Evolutionary conservation across 495 filamentous ascomycete species (phyloP), one percentile per base, ranked within the genome.

Genomic region (Xylaria palmicola): DNA sequence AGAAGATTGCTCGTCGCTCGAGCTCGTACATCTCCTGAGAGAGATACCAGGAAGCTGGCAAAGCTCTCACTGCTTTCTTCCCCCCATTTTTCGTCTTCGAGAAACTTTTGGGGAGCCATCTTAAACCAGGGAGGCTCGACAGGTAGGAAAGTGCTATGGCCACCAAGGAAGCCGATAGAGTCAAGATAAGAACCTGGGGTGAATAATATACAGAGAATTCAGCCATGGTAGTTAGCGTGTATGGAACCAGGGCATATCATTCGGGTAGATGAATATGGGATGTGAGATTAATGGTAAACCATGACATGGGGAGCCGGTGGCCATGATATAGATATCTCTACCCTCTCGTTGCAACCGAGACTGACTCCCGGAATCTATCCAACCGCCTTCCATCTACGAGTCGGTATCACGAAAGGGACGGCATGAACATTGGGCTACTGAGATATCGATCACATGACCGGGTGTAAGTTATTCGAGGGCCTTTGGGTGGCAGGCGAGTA

Each of bases 1-100:
- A 79, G 68, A 83, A 85, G 60, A 85, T 80, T 15, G 80, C 78
- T 12, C 82, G 78, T 15, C 80, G 66, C 59, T 85, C 82, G 7
- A 85, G 74, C 62, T 83, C 75, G 53, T 76, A 83, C 67, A 83
- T 79, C 54, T 78, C 77, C 37, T 72, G 55, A 0, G 77, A 79
- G 3, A 71, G 76, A 65, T 83, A 84, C 79, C 79, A 83, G 1
- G 76, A 77, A 34, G 75, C 67, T 13, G 81, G 80, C 10, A 84
- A 68, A 44, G 74, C 73, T 39, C 71, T 68, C 32, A 69, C 55
- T 13, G 77, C 13, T 30, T 48, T 53, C 13, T 52, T 55, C 10
- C 39, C 65, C 3, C 50, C 56, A 12, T 54, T 48, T 9, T 63
- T 61, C 9, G 39, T 22, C 45, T 51, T 41, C 15, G 19, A 39